These are phyloP conservation scores for Penicillium occitanis DNA, from an alignment of 2,329 filamentous ascomycete species.

Conservation along the genomic window DNA sequence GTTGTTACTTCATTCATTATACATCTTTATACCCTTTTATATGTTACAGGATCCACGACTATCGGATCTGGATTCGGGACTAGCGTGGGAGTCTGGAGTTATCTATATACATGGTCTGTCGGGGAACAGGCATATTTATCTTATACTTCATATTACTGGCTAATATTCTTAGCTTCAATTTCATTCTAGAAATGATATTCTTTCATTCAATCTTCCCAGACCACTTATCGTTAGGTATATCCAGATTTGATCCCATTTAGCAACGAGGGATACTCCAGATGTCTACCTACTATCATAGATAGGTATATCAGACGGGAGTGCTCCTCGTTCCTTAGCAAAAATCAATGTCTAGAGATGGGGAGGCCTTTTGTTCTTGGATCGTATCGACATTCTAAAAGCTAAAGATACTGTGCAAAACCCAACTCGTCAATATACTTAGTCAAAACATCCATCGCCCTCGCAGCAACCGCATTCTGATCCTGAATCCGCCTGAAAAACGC, in stretches of 20 bases:
- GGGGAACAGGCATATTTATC: neutral
- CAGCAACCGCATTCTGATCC: neutral
- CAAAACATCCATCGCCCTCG: neutral
- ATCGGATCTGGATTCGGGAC: conserved; percentile 7
- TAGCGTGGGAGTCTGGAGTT: conserved; percentile 21
- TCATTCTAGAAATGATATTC: neutral
- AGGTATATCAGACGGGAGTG: too few species aligned
- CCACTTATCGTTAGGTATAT: too few species aligned
- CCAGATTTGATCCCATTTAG: too few species aligned
- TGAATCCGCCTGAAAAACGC: neutral
- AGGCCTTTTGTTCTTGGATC: too few species aligned
- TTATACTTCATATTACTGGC: neutral
- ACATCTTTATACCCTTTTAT: conserved; percentile 13
- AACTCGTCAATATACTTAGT: neutral
- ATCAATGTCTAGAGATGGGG: too few species aligned
- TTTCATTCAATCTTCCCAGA: neutral
- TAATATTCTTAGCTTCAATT: neutral
- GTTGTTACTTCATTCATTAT: neutral
- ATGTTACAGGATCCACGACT: neutral
- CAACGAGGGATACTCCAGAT: too few species aligned
- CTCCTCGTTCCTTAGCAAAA: too few species aligned
- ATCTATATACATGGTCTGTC: neutral
- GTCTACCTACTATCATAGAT: too few species aligned
- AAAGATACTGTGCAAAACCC: neutral
- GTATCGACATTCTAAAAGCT: too few species aligned